phyloP scores from a whole-genome alignment of 164 flowering plant species.

The Vitis vinifera region ASM3070453v1 NC_081813.1:2142001-2142500 shows the following conservation, averaged over 20 bases:
- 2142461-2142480: conserved; percentile 30
- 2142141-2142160: conserved; percentile 31
- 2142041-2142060: no score
- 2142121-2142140: conserved; percentile 55
- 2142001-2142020: conserved; percentile 37
- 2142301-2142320: conserved; percentile 60
- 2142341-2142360: conserved; percentile 73
- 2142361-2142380: conserved; percentile 42
- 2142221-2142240: conserved; percentile 39
- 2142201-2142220: conserved; percentile 41
- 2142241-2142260: conserved; percentile 66
- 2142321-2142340: conserved; percentile 29
- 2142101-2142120: background rate
- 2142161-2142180: conserved; percentile 38
- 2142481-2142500: conserved; percentile 49
- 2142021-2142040: background rate
- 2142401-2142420: background rate
- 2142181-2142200: conserved; percentile 47
- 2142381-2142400: background rate
- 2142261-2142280: conserved; percentile 45
- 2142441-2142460: conserved; percentile 21
- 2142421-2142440: background rate
- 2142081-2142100: no score
- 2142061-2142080: no score
- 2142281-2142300: conserved; percentile 55